A percentile compares a stretch with the other conserved stretches of the same genome.
Evolutionary conservation across 1,284 basidiomycete genomes (phyloP).

Genomic region (Ustilago bromivora): DNA sequence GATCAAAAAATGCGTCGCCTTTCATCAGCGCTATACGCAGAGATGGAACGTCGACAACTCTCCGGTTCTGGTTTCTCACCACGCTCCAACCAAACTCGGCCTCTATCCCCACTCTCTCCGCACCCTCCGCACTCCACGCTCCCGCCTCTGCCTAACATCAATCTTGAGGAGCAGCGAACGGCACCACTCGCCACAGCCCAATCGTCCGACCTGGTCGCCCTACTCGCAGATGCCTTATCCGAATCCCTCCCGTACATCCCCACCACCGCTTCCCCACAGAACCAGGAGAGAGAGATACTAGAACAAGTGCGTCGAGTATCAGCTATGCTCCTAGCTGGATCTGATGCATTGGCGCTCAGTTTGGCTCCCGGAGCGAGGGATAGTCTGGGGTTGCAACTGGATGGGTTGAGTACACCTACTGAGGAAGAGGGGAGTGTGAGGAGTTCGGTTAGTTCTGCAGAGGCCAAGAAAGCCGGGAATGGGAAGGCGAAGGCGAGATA

Average conservation of each 20-base stretch:
- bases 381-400: constrained; percentile 33
- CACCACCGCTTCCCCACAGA: background rate
- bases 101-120: background rate
- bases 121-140: background rate
- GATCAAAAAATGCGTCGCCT: constrained; percentile 39
- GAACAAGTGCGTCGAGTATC: constrained; percentile 42
- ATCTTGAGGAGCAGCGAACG: background rate
- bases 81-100: background rate
- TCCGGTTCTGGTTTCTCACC: constrained; percentile 33
- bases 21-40: constrained; percentile 41
- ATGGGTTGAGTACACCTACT: constrained; percentile 36
- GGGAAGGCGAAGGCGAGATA: constrained; percentile 13
- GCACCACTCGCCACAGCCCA: background rate
- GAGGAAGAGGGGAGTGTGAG: constrained; percentile 10
- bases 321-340: constrained; percentile 49
- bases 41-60: constrained; percentile 43
- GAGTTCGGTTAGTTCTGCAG: background rate
- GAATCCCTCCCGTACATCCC: constrained; percentile 38
- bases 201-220: constrained; percentile 27
- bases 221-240: constrained; percentile 43
- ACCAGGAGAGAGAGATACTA: constrained; percentile 8
- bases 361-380: constrained; percentile 49
- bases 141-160: constrained; percentile 12
- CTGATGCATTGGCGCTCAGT: constrained; percentile 47
- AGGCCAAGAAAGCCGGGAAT: background rate